Evolutionary conservation across 2,329 filamentous ascomycete genomes (phyloP), one percentile per base, ranked within the genome.

Genomic region (Onygenales sp.): DNA sequence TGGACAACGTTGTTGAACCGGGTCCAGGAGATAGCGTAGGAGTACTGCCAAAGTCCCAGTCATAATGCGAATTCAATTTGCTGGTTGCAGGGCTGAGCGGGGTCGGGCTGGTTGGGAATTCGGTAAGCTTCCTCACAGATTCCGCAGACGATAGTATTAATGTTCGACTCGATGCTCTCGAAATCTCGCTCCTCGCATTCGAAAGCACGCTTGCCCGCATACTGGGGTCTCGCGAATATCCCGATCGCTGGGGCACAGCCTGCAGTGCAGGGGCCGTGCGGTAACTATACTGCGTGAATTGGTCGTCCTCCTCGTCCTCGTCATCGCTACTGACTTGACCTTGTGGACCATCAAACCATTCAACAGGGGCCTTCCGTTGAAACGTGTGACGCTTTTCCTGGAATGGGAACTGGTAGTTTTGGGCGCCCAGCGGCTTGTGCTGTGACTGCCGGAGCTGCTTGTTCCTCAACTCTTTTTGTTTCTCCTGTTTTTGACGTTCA

Each of bases 291-390:
- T 51, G 49, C 17, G 11, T 46, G 31, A 17, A 13, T n/a, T 54
- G 44, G 27, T 41, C 10, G 8, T 56, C 44, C 11, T 51, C 43
- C 14, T 35, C 50, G 32, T 57, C 55, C n/a, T 60, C 58, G n/a
- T 65, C 65, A 32, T 63, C 61, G 42, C 63, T 63, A 50, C 64
- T 67, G 32, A 63, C 60, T 32, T 66, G 61, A 48, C 61, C 64
- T 48, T 66, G 60, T 10, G 66, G 58, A 21, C 61, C 62, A 57
- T 69, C 67, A 55, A 68, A 69, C 67, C 67, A 69, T 50, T 69
- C 58, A 41, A 58, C 42, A 9, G 54, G 42, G 35, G 54, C 43
- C 47, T 48, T 47, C 44, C 53, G 42, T 27, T 39, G 45, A 11
- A 35, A 9, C n/a, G 2, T 47, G 9, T 31, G 17, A 14, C 45